Percentiles rank a stretch among this genome's conserved stretches.
These are phyloP conservation scores for Mortierella claussenii DNA, from an alignment of 192 early-diverging fungal species.

Conservation along the genomic window DNA sequence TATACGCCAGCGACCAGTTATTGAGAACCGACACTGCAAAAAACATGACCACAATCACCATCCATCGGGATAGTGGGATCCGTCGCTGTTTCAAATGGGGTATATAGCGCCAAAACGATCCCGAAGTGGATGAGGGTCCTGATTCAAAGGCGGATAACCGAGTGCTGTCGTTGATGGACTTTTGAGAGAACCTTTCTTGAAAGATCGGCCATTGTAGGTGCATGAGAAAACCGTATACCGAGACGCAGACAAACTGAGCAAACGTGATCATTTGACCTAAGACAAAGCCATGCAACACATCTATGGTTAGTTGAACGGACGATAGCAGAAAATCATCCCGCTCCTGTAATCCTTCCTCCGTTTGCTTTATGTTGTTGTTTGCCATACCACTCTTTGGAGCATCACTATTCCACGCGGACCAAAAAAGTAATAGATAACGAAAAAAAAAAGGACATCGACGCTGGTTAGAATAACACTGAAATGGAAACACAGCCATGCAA, in stretches of 20 bases:
- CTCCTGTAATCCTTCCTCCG: neutral
- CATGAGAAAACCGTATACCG: conserved; percentile 70
- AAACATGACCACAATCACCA: conserved; percentile 80
- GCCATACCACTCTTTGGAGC: conserved; percentile 67
- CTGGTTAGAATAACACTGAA: too few species aligned
- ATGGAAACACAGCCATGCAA: too few species aligned
- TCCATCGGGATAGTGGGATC: conserved; percentile 80
- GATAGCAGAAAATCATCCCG: neutral
- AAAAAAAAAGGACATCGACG: neutral
- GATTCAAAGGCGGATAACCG: conserved; percentile 19
- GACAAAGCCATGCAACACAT: neutral
- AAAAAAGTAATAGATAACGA: neutral
- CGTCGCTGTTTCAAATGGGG: conserved; percentile 63
- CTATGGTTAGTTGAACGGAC: neutral
- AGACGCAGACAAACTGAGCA: conserved; percentile 83
- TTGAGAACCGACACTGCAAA: conserved; percentile 84
- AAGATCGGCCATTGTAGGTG: conserved; percentile 65
- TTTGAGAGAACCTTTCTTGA: conserved; percentile 21
- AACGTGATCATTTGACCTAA: conserved; percentile 85
- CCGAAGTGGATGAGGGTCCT: neutral
- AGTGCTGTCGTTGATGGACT: neutral
- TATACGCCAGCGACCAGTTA: conserved; percentile 82
- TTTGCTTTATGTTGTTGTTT: conserved; percentile 52
- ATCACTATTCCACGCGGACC: conserved; percentile 48
- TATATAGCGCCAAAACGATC: conserved; percentile 43